Evolutionary conservation across 169 alveolate species (phyloP).

Genomic region (Theileria orientalis): DNA sequence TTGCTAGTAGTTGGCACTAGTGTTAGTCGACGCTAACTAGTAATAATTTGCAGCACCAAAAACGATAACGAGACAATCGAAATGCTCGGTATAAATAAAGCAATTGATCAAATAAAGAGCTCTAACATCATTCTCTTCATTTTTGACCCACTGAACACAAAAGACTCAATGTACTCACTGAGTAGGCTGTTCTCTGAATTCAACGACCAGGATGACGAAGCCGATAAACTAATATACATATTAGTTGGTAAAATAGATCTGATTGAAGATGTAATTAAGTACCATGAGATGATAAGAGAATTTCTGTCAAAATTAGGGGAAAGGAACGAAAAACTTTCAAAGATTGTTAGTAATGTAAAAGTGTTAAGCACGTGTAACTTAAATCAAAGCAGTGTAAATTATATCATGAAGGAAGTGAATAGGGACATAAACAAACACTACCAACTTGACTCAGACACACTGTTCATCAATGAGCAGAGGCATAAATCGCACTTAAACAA

Average conservation of each 20-base stretch:
- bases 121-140: constrained; percentile 31
- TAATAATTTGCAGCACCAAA: background rate
- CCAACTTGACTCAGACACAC: background rate
- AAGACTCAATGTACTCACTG: constrained; percentile 19
- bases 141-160: constrained; percentile 42
- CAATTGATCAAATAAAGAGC: constrained; percentile 22
- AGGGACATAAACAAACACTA: background rate
- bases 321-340: background rate
- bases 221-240: background rate
- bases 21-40: background rate
- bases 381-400: background rate
- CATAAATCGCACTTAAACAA: constrained; percentile 53
- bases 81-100: constrained; percentile 41
- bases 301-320: background rate
- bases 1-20: background rate
- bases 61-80: constrained; percentile 24
- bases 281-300: background rate
- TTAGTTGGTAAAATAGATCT: constrained; percentile 48
- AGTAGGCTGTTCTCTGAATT: background rate
- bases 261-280: background rate
- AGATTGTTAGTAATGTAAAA: background rate
- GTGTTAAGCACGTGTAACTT: constrained; percentile 3
- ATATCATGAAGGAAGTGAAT: constrained; percentile 12
- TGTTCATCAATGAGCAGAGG: constrained; percentile 40
- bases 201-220: background rate